Base-by-base conservation (phyloP, 225 moss, liverwort and hornwort genomes). In the Bryum argenteum region DNA sequence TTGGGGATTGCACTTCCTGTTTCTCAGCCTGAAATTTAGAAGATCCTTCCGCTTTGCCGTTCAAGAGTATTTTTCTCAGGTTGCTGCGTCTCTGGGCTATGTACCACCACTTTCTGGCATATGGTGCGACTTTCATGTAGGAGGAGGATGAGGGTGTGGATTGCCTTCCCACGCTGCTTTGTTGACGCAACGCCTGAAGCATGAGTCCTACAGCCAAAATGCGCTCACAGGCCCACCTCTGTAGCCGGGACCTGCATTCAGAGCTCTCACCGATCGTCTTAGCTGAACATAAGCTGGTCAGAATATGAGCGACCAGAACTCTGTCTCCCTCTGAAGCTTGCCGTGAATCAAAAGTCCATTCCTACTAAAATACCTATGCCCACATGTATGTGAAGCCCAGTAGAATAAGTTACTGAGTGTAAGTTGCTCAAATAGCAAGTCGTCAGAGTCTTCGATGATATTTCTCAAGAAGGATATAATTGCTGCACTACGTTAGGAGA, bases 31-130 rank as follows among this genome's bases (percentile, higher is more conserved):
- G 48, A 19, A 15, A 1, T 15, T 64, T 45, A 28, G 6, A 43
- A 50, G 47, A 69, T 24, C 66, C 71, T 55, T 74, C 71, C 0
- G 75, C 66, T 0, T 77, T 74, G 12, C 1, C n/a, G 1, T 57
- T 18, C 4, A 75, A 12, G 17, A 79, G 43, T 22, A 28, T 22
- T 61, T 78, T 80, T 61, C 63, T 58, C 38, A 69, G 69, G 47
- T 79, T 82, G 33, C 33, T 33, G 0, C 54, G 69, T 47, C 82
- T 72, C 55, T 82, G 84, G 21, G 82, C 48, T 50, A 88, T 62
- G 38, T 42, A 82, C 84, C 84, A 84, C 84, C 84, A 84, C 23
- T 84, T 88, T 75, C 75, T 80, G 1, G 82, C 87, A 70, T 79
- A 88, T 6, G 84, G 84, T 70, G 84, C 84, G 33, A 84, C 75